phyloP scores from a whole-genome alignment of 148 eudicot species.

The Chenopodium berlandieri region DNA sequence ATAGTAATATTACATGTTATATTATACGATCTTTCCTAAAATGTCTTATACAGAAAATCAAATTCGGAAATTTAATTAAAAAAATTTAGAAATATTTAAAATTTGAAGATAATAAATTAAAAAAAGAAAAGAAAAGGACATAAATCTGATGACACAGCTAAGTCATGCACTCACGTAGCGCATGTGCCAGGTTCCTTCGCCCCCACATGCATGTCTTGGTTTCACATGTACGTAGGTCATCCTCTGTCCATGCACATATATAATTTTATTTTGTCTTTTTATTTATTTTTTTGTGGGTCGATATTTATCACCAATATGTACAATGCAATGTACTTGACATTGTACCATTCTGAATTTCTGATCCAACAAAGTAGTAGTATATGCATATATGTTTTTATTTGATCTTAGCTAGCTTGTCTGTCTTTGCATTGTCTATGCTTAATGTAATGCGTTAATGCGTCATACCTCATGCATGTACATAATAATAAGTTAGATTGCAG shows the following conservation, averaged over 20 bases:
- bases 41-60: no score
- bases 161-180: slow-evolving; percentile 50
- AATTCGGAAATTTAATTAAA: no score
- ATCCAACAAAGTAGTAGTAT: slow-evolving; percentile 9
- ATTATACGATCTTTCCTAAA: no score
- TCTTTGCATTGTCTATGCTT: neutral
- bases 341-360: slow-evolving; percentile 22
- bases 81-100: no score
- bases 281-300: neutral
- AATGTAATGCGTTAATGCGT: neutral
- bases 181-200: slow-evolving; percentile 41
- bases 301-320: slow-evolving; percentile 9
- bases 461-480: neutral
- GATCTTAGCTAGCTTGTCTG: neutral
- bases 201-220: slow-evolving; percentile 50
- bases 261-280: neutral
- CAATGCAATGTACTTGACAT: slow-evolving; percentile 35
- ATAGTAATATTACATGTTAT: no score
- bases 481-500: no score
- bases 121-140: slow-evolving; percentile 4
- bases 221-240: slow-evolving; percentile 63
- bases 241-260: slow-evolving; percentile 35
- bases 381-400: neutral
- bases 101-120: no score
- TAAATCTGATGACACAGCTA: slow-evolving; percentile 18